A percentile compares a stretch with the other conserved stretches of the same genome.
Conservation (phyloP, 2,329 filamentous ascomycete genomes). For the Ophiosphaerella korrae region DNA sequence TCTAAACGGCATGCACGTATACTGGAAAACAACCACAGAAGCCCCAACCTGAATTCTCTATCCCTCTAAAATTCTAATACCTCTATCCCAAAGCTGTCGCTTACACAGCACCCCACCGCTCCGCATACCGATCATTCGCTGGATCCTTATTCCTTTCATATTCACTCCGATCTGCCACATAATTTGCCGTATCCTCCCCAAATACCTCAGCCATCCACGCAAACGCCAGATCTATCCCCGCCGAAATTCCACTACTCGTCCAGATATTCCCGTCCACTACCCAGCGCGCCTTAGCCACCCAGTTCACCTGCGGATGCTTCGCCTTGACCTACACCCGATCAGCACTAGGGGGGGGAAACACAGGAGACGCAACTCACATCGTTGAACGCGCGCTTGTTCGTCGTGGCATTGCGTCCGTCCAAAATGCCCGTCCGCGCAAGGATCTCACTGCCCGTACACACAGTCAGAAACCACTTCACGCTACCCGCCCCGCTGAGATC, state of each 20-base stretch:
- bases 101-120: constrained; percentile 28
- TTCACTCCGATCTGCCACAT: constrained; percentile 60
- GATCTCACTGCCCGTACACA: constrained; percentile 69
- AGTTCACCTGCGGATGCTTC: constrained; percentile 59
- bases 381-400: constrained; percentile 66
- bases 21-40: constrained; percentile 6
- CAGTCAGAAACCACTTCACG: constrained; percentile 63
- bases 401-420: constrained; percentile 66
- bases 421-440: constrained; percentile 65
- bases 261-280: constrained; percentile 69
- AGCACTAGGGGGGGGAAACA: background rate
- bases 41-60: background rate
- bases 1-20: constrained; percentile 41
- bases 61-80: no score
- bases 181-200: constrained; percentile 57
- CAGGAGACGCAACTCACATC: constrained; percentile 9
- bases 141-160: constrained; percentile 62
- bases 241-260: constrained; percentile 67
- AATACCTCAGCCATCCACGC: constrained; percentile 62
- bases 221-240: constrained; percentile 66
- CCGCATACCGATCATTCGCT: constrained; percentile 61
- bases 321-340: constrained; percentile 45
- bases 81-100: no score
- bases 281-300: constrained; percentile 68
- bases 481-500: constrained; percentile 40